phyloP scores from a whole-genome alignment of 345 rosid species.

The Rhizophora apiculata region DNA sequence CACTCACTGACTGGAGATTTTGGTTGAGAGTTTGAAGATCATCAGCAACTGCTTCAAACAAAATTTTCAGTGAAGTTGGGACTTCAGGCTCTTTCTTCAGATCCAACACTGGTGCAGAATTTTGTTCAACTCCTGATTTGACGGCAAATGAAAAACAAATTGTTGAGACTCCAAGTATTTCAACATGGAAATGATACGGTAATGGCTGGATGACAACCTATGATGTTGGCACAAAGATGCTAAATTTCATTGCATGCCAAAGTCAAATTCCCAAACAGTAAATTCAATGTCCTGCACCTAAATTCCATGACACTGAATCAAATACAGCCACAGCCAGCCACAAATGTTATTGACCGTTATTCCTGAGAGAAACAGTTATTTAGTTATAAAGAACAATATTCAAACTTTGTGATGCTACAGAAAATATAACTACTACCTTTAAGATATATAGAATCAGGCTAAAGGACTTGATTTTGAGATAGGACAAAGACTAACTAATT shows the following conservation, averaged over 20 bases:
- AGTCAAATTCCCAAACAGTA: no score
- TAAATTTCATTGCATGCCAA: no score
- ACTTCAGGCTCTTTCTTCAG: conserved; percentile 49
- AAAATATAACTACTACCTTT: not conserved
- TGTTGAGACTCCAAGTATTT: not conserved
- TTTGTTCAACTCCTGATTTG: conserved; percentile 44
- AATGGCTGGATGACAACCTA: not conserved
- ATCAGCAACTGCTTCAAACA: conserved; percentile 80
- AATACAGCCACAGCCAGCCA: not conserved
- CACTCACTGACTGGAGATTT: conserved; percentile 85
- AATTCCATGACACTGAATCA: not conserved
- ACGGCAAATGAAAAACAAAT: conserved; percentile 19
- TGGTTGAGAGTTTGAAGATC: conserved; percentile 77
- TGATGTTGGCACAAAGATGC: not conserved
- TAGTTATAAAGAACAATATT: not conserved
- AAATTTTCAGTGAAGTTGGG: conserved; percentile 49
- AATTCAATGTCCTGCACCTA: no score
- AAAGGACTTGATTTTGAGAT: no score
- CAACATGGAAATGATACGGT: not conserved
- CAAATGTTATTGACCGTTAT: not conserved
- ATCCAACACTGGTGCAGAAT: conserved; percentile 44
- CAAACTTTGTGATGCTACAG: not conserved
- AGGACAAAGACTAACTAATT: not conserved
- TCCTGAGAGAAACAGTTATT: no score
- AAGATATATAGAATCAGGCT: not conserved